These are phyloP conservation scores for Mortierella polycephala DNA, from an alignment of 371 early-diverging fungal species.

Conservation along the genomic window DNA sequence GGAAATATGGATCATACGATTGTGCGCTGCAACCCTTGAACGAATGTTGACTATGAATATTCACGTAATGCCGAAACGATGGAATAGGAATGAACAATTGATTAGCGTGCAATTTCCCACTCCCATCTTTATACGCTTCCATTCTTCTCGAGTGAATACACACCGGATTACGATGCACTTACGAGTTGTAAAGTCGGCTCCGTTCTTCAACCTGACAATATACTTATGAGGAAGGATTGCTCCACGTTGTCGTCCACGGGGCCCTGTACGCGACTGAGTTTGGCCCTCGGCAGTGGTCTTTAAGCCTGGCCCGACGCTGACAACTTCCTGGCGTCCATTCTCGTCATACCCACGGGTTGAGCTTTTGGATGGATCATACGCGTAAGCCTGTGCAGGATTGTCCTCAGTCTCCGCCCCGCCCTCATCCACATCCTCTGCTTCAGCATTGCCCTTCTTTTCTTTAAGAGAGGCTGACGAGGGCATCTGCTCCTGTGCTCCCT, in stretches of 20 bases:
- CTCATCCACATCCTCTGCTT: neutral
- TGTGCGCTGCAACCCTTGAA: slow-evolving; percentile 29
- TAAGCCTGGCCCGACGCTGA: slow-evolving; percentile 41
- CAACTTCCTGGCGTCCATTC: slow-evolving; percentile 44
- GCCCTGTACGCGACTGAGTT: slow-evolving; percentile 29
- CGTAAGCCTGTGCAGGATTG: slow-evolving; percentile 10
- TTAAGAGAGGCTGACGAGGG: neutral
- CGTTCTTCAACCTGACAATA: slow-evolving; percentile 44
- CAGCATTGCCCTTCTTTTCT: neutral
- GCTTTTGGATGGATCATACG: slow-evolving; percentile 28
- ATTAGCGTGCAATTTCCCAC: too few relatives aligned
- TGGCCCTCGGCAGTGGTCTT: slow-evolving; percentile 36
- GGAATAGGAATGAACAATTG: neutral
- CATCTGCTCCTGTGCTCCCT: neutral
- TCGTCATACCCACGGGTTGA: slow-evolving; percentile 37
- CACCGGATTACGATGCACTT: slow-evolving; percentile 4
- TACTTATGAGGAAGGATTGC: slow-evolving; percentile 46
- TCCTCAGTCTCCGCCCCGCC: neutral
- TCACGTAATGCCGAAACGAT: neutral
- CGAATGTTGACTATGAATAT: slow-evolving; percentile 28
- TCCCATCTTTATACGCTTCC: neutral
- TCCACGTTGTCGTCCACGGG: slow-evolving; percentile 45
- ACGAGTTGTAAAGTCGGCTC: slow-evolving; percentile 30
- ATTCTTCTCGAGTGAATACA: too few relatives aligned
- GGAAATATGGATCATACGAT: slow-evolving; percentile 16